Percentiles rank a stretch among this genome's conserved stretches.
These are phyloP conservation scores for Cryptosporidium ubiquitum DNA, from an alignment of 169 alveolate genomes.

Conservation along the genomic window DNA sequence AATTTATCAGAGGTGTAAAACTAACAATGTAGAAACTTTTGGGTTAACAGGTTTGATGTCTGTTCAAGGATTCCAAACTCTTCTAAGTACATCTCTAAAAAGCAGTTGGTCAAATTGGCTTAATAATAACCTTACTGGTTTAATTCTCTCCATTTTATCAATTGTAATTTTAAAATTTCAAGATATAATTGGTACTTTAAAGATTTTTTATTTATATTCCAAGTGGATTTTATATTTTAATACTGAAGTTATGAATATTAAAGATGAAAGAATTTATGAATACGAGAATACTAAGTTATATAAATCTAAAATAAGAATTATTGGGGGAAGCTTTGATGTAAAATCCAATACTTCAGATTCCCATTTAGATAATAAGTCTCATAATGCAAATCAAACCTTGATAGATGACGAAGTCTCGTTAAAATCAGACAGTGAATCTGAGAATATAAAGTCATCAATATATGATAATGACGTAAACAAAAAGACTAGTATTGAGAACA, in stretches of 20 bases:
- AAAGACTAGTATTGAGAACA: background rate
- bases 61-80: constrained; percentile 57
- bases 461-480: background rate
- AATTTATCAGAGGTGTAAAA: constrained; percentile 60
- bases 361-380: background rate
- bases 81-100: constrained; percentile 35
- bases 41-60: constrained; percentile 41
- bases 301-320: constrained; percentile 50
- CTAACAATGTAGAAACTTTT: constrained; percentile 32
- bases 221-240: constrained; percentile 39
- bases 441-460: background rate
- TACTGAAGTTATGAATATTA: background rate
- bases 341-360: background rate
- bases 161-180: constrained; percentile 18
- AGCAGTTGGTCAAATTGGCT: background rate
- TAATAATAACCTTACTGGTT: background rate
- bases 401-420: background rate
- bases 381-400: background rate
- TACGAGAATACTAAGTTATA: constrained; percentile 14
- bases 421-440: constrained; percentile 12
- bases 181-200: constrained; percentile 25
- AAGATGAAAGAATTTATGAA: constrained; percentile 5
- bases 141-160: constrained; percentile 7
- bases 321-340: constrained; percentile 41
- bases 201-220: constrained; percentile 32